These are phyloP conservation scores for Epichloe glyceriae DNA, from an alignment of 2,329 filamentous ascomycete genomes.

Conservation along the genomic window DNA sequence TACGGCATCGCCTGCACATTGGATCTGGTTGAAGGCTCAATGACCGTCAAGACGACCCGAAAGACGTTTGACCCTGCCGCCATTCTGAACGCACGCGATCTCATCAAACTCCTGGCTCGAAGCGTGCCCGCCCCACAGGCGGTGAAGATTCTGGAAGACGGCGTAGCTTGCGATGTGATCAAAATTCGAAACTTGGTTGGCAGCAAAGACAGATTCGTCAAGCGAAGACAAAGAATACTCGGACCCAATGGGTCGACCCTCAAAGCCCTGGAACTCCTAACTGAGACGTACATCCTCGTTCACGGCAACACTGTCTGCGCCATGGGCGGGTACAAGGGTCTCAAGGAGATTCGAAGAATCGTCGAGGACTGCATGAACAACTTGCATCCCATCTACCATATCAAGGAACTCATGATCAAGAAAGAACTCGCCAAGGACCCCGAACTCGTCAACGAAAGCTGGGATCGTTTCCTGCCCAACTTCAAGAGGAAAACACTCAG, in stretches of 20 bases:
- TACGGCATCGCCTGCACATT: conserved; percentile 80
- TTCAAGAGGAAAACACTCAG: conserved; percentile 90
- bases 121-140: conserved; percentile 90
- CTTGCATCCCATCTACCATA: conserved; percentile 82
- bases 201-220: conserved; percentile 93
- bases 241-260: conserved; percentile 85
- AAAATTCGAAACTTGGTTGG: conserved; percentile 84
- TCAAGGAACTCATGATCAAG: conserved; percentile 78
- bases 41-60: conserved; percentile 90
- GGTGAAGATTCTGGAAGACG: conserved; percentile 87
- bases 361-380: conserved; percentile 96
- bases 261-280: conserved; percentile 87
- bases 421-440: conserved; percentile 83
- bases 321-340: conserved; percentile 84
- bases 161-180: conserved; percentile 84
- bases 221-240: conserved; percentile 82
- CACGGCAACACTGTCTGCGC: conserved; percentile 90
- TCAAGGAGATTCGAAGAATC: conserved; percentile 83
- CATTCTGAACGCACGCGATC: conserved; percentile 84
- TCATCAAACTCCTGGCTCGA: conserved; percentile 84
- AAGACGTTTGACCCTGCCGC: conserved; percentile 86
- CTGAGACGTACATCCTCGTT: conserved; percentile 82
- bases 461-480: conserved; percentile 92
- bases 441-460: conserved; percentile 73
- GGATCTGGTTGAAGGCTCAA: conserved; percentile 88